Evolutionary conservation across 139 green algal species (phyloP), one percentile per base, ranked within the genome.

Genomic region (Auxenochlorella pyrenoidosa): DNA sequence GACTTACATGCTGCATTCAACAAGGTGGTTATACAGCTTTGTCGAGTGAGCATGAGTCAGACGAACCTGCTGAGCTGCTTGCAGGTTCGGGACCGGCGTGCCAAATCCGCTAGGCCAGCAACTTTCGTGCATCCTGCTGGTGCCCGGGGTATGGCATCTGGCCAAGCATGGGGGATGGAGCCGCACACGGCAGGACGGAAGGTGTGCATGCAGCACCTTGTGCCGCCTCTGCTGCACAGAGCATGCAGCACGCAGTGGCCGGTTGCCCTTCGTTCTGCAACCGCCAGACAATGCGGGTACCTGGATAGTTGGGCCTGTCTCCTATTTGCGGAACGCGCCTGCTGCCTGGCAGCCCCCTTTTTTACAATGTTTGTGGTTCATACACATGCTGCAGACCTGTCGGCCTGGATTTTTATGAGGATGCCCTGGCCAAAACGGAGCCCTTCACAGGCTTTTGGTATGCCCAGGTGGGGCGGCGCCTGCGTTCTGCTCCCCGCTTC

Each of bases 401-500:
- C 28, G 79, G 54, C 40, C 40, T 85, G 6, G 80, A 85, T 26
- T 85, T 85, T 63, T 85, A 85, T 28, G 80, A 85, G 41, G 80
- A 85, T 41, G 60, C 59, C 0, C 32, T 85, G 80, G 80, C 80
- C 18, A 28, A 21, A 13, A 85, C 60, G 13, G 15, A n/a, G 4
- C 80, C 80, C 15, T 85, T 85, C 8, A 21, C 10, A 0, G 80
- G 80, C 41, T 63, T 60, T 43, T 77, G 80, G 80, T 63, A 75
- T 16, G 80, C 75, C 22, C 79, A 84, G 79, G 79, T 75, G 78
- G 0, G 78, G 3, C 1, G 3, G 38, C 12, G 21, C 26, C 40
- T 24, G 34, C 22, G 2, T 30, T 66, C 43, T 34, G 26, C 4
- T 2, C 66, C 28, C 66, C 28, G 66, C 66, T 3, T 36, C 1